Evolutionary conservation across 2,329 filamentous ascomycete species (phyloP).

Genomic region (Lachnum nothofagi): DNA sequence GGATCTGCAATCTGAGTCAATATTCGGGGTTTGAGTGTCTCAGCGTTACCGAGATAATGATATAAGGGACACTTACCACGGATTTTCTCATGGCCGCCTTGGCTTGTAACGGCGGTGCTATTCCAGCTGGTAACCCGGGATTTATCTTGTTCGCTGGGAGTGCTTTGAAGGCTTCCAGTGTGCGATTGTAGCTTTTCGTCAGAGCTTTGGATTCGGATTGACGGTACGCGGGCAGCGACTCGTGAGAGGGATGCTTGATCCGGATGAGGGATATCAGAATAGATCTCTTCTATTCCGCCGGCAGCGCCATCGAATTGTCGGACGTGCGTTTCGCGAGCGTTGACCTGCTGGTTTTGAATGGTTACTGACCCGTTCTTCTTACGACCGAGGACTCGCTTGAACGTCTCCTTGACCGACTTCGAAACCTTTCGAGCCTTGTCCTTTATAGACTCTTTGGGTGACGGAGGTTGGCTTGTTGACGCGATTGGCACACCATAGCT

Average conservation of each 20-base stretch:
- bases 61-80: too few relatives aligned
- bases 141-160: slow-evolving; percentile 42
- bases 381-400: slow-evolving; percentile 54
- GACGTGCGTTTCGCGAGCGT: slow-evolving; percentile 36
- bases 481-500: slow-evolving; percentile 32
- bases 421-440: slow-evolving; percentile 56
- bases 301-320: slow-evolving; percentile 23
- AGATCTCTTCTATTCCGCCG: slow-evolving; percentile 30
- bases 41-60: too few relatives aligned
- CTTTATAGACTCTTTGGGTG: slow-evolving; percentile 37
- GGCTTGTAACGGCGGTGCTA: slow-evolving; percentile 52
- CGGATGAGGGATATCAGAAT: slow-evolving; percentile 33
- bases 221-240: slow-evolving; percentile 47
- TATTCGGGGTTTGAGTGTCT: too few relatives aligned
- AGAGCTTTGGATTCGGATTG: slow-evolving; percentile 44
- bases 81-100: too few relatives aligned
- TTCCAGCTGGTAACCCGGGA: slow-evolving; percentile 72
- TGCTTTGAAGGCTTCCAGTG: slow-evolving; percentile 51
- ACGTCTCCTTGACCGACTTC: slow-evolving; percentile 53
- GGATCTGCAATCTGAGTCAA: too few relatives aligned
- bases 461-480: slow-evolving; percentile 20
- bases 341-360: slow-evolving; percentile 50
- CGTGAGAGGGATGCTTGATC: slow-evolving; percentile 44
- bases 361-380: slow-evolving; percentile 32
- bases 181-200: slow-evolving; percentile 46